Percentiles rank a stretch among this genome's conserved stretches.
Evolutionary conservation across 179 eudicot species (phyloP).

Genomic region (Beta lomatogona): DNA sequence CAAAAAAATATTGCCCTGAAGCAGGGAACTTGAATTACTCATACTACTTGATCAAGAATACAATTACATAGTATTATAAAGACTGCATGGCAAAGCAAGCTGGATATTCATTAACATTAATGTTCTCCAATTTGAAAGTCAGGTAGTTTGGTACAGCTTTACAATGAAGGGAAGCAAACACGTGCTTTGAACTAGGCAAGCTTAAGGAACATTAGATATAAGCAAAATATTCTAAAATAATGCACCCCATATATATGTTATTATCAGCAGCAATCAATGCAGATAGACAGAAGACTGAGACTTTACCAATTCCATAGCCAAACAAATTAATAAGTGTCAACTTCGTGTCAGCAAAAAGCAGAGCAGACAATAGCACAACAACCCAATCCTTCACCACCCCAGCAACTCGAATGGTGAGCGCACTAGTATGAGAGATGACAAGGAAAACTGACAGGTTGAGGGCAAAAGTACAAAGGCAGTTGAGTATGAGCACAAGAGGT

Average conservation of each 20-base stretch:
- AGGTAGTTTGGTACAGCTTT: too few species aligned
- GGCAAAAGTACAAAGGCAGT: constrained; percentile 93
- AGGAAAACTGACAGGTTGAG: constrained; percentile 97
- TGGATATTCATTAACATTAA: neutral
- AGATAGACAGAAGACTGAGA: neutral
- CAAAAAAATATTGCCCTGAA: neutral
- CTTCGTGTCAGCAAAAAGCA: constrained; percentile 91
- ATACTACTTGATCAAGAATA: neutral
- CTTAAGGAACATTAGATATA: neutral
- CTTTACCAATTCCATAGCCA: constrained; percentile 93
- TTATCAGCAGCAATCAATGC: neutral
- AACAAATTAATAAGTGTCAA: constrained; percentile 78
- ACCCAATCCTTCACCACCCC: constrained; percentile 99
- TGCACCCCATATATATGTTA: neutral
- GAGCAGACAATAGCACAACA: constrained; percentile 88
- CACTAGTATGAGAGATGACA: constrained; percentile 94
- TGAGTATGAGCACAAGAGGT: constrained; percentile 66
- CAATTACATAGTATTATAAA: neutral
- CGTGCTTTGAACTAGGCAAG: neutral
- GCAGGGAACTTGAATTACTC: neutral
- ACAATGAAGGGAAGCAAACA: neutral
- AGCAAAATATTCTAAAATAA: neutral
- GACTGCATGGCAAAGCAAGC: neutral
- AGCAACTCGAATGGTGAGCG: constrained; percentile 96
- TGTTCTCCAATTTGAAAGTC: neutral